Evolutionary conservation across 176 grass and related monocot genomes (phyloP), one percentile per base, ranked within the genome.

Genomic region (Chrysopogon serrulatus): DNA sequence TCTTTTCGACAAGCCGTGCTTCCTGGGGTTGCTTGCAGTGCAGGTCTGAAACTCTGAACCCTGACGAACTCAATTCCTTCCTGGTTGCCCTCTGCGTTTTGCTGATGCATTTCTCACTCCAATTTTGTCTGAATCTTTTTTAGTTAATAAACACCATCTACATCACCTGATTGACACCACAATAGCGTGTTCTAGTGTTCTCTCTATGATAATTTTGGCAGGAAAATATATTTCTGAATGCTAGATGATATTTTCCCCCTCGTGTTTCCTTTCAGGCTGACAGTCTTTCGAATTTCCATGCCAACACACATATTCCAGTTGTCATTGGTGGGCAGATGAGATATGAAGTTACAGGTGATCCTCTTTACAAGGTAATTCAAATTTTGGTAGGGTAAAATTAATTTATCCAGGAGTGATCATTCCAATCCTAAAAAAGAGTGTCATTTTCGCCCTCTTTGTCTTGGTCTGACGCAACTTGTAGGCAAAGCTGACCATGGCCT

Each of bases 1-100:
- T 87, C 93, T 98, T 27, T 98, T 96, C 67, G 91, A 98, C 65
- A 98, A 98, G 73, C 96, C 93, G 18, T 98, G 96, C 86, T 98
- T 98, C 88, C 85, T 98, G 1, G 96, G 96, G 7, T 45, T 96
- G 83, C 96, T 99, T 83, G 96, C 96, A 32, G 73, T 96, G 24
- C 93, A 94, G 89, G 96, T 99, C 32, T 68, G 34, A 44, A 79
- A 1, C 92, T 96, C 32, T 68, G 34, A 32, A 79, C 1, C 89
- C 30, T 71, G 65, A 45, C 57, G 1, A 59, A 2, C 6, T 43
- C 35, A 24, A 34, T 43, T 66, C n/a, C 27, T 39, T 28, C 28
- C 51, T 23, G 9, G n/a, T 5, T 71, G 27, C 13, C 15, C 8
- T 80, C 12, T 80, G 27, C 10, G 15, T 26, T 76, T 23, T 28